Evolutionary conservation across 2,329 filamentous ascomycete genomes (phyloP), one percentile per base, ranked within the genome.

Genomic region (Phialophora verrucosa): DNA sequence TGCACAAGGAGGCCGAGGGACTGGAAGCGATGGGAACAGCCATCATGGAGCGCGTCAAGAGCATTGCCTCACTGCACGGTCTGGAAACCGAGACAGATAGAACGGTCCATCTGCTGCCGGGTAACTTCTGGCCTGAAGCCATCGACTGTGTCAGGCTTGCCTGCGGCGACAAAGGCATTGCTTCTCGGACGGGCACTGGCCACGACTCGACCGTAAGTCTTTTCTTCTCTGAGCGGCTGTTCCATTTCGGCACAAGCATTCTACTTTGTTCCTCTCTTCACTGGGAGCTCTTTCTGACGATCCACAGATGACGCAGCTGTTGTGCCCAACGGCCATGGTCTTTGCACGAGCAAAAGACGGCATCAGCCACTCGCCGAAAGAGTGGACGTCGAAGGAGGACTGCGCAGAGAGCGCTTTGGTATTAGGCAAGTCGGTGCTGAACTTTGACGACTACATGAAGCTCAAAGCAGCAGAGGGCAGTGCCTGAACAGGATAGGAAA

Each of bases 181-280:
- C 56, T 11, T 62, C 67, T 8, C 55, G 68, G 27, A 74, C 72
- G 27, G 63, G 63, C n/a, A 73, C 73, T 2, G 73, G 69, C 0
- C 73, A 75, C 58, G 74, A 74, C 62, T 72, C 69, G 14, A 72
- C 72, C 10, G 73, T 72, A 71, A 74, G 73, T 7, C 63, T 4
- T 32, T 35, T 35, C 11, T 10, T 35, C 61, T 25, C 64, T 72
- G 2, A 31, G 31, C 31, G 8, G 31, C 31, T 1, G 8, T 10
- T 56, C 66, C 47, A 69, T 65, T 29, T 12, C 4, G 11, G 32
- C 32, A 35, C 32, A 2, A 35, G 32, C 32, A 35, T 35, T 35
- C 12, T 35, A 2, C 32, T 35, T 35, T 0, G 12, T 23, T 20
- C 23, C 44, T 3, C 4, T 49, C 23, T n/a, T n/a, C 23, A 49